These are phyloP conservation scores for Candida jianshihensis DNA, from an alignment of 805 yeast genomes.

Conservation along the genomic window DNA sequence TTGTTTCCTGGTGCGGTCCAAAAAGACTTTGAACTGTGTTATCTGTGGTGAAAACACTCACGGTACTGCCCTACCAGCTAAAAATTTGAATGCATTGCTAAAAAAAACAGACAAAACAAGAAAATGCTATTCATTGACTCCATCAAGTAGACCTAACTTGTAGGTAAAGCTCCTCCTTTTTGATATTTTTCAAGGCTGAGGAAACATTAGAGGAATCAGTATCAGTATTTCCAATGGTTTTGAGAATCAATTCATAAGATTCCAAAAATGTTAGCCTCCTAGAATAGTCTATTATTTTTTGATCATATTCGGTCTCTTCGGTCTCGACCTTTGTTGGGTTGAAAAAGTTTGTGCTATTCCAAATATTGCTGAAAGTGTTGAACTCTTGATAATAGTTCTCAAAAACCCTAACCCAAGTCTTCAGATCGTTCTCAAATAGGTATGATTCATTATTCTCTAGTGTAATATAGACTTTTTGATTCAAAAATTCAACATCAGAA, in stretches of 20 bases:
- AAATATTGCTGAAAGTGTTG: slow-evolving; percentile 12
- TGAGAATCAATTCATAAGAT: slow-evolving; percentile 9
- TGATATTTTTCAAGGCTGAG: neutral
- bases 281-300: slow-evolving; percentile 4
- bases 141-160: slow-evolving; percentile 2
- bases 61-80: slow-evolving; percentile 53
- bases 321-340: neutral
- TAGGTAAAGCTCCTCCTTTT: slow-evolving; percentile 2
- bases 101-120: neutral
- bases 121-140: neutral
- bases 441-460: slow-evolving; percentile 34
- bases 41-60: slow-evolving; percentile 56
- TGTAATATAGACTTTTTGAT: slow-evolving; percentile 35
- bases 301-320: slow-evolving; percentile 1
- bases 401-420: slow-evolving; percentile 40
- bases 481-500: slow-evolving; percentile 28
- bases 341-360: slow-evolving; percentile 10
- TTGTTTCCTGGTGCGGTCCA: slow-evolving; percentile 47
- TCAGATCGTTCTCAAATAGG: slow-evolving; percentile 34
- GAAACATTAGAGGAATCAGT: neutral
- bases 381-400: slow-evolving; percentile 25
- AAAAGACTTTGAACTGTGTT: slow-evolving; percentile 39
- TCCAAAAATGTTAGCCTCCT: slow-evolving; percentile 15
- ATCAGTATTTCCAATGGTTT: slow-evolving; percentile 1
- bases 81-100: slow-evolving; percentile 20